Percentiles rank a stretch among this genome's conserved stretches.
These are phyloP conservation scores for Mikania micrantha DNA, from an alignment of 129 eudicot species.

Conservation along the genomic window DNA sequence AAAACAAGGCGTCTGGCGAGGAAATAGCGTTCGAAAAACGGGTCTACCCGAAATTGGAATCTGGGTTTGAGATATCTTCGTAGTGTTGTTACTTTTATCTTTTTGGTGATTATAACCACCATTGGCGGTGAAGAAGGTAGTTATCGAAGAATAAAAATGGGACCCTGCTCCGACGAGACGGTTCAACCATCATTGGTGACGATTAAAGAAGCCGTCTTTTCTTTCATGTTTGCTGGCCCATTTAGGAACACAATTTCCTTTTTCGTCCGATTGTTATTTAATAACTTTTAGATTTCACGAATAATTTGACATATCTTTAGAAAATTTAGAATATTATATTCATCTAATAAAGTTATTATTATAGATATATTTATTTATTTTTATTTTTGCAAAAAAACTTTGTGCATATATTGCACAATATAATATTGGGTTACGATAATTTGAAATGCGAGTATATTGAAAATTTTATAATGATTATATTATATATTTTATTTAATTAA, in stretches of 20 bases:
- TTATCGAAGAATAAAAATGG: background rate
- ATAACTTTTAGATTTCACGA: no score
- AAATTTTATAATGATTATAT: no score
- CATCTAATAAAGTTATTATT: no score
- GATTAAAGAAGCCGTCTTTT: background rate
- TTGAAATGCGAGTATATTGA: no score
- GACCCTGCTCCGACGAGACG: conserved; percentile 3
- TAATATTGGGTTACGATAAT: no score
- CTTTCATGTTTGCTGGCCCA: background rate
- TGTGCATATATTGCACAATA: no score
- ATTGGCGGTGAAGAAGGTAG: conserved; percentile 6
- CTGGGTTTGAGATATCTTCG: background rate
- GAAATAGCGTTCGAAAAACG: conserved; percentile 14
- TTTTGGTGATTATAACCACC: background rate
- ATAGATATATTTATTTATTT: no score
- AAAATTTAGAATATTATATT: no score
- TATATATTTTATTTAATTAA: no score
- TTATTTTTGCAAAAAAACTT: no score
- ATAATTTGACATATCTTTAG: no score
- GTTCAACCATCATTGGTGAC: conserved; percentile 12
- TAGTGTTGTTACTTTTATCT: background rate
- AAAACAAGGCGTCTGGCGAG: conserved; percentile 18
- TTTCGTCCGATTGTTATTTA: background rate
- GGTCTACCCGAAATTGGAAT: conserved; percentile 6
- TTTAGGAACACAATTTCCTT: background rate